Evolutionary conservation across 768 basidiomycete species (phyloP).

Genomic region (Boletus sp.): DNA sequence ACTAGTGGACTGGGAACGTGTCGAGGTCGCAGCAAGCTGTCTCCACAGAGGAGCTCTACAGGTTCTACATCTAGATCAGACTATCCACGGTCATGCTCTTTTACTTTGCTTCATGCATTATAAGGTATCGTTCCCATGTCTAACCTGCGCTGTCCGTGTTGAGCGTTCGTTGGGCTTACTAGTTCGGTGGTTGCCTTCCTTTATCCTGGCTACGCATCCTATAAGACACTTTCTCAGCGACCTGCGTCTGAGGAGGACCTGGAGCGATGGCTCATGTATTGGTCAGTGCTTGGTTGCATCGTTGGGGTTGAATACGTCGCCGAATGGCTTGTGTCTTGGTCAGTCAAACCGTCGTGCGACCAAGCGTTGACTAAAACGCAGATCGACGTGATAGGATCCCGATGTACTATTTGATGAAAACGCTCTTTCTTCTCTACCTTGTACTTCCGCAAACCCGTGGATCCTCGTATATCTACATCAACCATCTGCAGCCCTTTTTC

Average conservation of each 20-base stretch:
- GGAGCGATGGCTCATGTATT: conserved; percentile 97
- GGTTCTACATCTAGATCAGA: conserved; percentile 3
- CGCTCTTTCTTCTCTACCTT: conserved; percentile 82
- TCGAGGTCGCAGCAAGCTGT: conserved; percentile 1
- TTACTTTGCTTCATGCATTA: conserved; percentile 40
- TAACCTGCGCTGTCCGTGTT: conserved; percentile 27
- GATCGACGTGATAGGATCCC: conserved; percentile 62
- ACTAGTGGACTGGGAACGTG: too few species aligned
- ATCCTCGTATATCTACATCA: conserved; percentile 77
- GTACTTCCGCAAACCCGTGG: conserved; percentile 88
- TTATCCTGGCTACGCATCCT: conserved; percentile 95
- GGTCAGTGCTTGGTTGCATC: conserved; percentile 85
- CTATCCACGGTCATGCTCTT: conserved; percentile 35
- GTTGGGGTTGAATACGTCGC: conserved; percentile 78
- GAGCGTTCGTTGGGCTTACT: background rate
- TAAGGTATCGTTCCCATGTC: conserved; percentile 30
- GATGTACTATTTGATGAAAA: conserved; percentile 81
- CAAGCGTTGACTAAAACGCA: conserved; percentile 6
- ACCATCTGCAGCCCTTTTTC: conserved; percentile 82
- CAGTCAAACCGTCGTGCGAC: conserved; percentile 27
- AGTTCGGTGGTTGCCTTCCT: conserved; percentile 78
- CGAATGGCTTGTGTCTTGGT: conserved; percentile 89
- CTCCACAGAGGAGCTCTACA: background rate
- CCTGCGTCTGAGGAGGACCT: conserved; percentile 81
- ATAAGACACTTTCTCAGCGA: conserved; percentile 87